phyloP scores from a whole-genome alignment of 2,329 filamentous ascomycete species.

The Trichoderma semiorbis region DNA sequence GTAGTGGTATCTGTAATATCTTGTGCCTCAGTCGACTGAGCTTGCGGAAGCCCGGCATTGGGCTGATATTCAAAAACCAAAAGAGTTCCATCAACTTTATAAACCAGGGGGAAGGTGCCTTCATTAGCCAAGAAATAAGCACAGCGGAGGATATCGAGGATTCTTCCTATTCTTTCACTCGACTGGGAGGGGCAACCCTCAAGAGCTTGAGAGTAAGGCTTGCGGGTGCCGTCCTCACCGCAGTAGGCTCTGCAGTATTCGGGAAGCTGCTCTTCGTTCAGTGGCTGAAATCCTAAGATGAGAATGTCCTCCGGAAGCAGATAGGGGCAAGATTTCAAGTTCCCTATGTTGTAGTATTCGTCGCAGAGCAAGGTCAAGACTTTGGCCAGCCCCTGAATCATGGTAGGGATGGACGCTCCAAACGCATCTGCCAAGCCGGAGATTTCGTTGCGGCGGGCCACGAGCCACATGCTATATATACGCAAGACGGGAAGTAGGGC shows the following conservation, averaged over 20 bases:
- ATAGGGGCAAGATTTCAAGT: constrained; percentile 43
- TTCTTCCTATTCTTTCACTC: constrained; percentile 43
- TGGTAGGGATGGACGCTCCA: constrained; percentile 42
- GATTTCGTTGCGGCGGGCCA: constrained; percentile 44
- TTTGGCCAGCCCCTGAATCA: constrained; percentile 45
- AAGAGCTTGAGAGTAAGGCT: constrained; percentile 36
- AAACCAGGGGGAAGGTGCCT: constrained; percentile 36
- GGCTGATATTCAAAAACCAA: constrained; percentile 35
- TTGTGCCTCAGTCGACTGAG: neutral
- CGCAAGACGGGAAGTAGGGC: constrained; percentile 51
- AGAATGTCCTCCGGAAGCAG: constrained; percentile 51
- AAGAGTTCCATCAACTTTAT: constrained; percentile 27
- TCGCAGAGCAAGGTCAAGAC: constrained; percentile 47
- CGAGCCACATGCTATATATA: constrained; percentile 54
- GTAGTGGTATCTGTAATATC: neutral
- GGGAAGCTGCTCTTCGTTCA: constrained; percentile 39
- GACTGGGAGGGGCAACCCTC: constrained; percentile 31
- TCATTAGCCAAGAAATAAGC: constrained; percentile 47
- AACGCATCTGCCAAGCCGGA: constrained; percentile 45
- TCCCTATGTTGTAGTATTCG: constrained; percentile 40
- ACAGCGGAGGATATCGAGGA: constrained; percentile 48
- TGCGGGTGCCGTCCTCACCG: constrained; percentile 34
- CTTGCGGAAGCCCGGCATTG: neutral
- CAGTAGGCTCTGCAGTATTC: constrained; percentile 40
- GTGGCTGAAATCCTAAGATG: constrained; percentile 42